Conservation (phyloP, 2,329 filamentous ascomycete species). For the Zasmidium cellare region DNA sequence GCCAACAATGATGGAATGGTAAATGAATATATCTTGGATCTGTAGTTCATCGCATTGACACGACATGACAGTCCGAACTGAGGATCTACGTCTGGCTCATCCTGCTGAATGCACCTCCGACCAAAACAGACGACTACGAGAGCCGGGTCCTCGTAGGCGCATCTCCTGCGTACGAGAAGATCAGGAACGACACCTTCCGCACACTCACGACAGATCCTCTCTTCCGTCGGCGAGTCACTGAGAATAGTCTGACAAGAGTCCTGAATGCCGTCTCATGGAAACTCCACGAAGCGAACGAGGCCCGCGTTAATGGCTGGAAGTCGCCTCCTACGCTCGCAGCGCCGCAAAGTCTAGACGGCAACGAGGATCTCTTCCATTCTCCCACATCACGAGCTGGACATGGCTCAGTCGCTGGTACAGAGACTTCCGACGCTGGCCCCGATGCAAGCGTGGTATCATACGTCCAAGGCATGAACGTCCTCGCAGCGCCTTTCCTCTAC, state of each 20-base stretch:
- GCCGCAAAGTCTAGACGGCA: constrained; percentile 51
- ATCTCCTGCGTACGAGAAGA: constrained; percentile 93
- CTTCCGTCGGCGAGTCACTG: constrained; percentile 90
- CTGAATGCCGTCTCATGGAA: constrained; percentile 95
- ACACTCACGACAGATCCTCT: constrained; percentile 96
- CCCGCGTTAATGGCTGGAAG: constrained; percentile 53
- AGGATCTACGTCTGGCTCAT: constrained; percentile 97
- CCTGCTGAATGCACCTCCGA: constrained; percentile 80
- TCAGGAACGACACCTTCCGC: constrained; percentile 96
- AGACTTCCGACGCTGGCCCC: constrained; percentile 61
- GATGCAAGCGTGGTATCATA: constrained; percentile 74
- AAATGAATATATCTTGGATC: constrained; percentile 11
- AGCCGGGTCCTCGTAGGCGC: constrained; percentile 87
- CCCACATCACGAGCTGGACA: constrained; percentile 36
- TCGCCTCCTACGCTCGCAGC: constrained; percentile 51
- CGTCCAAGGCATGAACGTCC: constrained; percentile 98
- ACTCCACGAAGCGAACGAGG: constrained; percentile 75
- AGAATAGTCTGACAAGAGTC: constrained; percentile 89
- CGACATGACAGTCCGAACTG: constrained; percentile 68
- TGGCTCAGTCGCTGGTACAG: constrained; percentile 55
- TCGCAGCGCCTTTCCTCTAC: constrained; percentile 93
- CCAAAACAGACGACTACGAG: constrained; percentile 86
- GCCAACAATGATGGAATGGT: constrained; percentile 82
- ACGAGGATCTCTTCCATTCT: constrained; percentile 44
- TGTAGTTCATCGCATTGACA: neutral